Conservation (phyloP, 140 eudicot species). For the Ambrosia hybrid region DNA sequence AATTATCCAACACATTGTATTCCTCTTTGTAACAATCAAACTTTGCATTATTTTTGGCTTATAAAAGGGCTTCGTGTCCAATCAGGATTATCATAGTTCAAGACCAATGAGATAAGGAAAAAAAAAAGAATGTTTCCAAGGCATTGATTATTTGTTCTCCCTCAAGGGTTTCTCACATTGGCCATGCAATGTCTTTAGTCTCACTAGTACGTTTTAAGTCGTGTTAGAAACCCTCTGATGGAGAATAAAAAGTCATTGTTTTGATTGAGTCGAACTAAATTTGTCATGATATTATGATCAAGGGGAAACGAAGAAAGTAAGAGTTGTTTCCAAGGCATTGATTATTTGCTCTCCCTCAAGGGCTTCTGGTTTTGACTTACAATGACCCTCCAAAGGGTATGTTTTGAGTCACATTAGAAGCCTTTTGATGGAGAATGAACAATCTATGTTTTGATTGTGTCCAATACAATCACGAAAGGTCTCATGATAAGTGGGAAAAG, state of each 20-base stretch:
- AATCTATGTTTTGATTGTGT: neutral
- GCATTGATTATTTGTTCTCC: conserved; percentile 40
- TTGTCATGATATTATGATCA: neutral
- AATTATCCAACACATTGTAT: conserved; percentile 8
- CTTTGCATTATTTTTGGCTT: conserved; percentile 18
- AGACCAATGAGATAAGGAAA: conserved; percentile 29
- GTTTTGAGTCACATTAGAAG: conserved; percentile 9
- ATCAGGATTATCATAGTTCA: conserved; percentile 27
- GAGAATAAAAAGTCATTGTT: conserved; percentile 10
- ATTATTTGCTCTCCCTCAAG: conserved; percentile 35
- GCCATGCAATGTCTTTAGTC: neutral
- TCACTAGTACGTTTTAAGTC: conserved; percentile 6
- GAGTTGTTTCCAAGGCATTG: conserved; percentile 21
- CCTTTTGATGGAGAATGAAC: conserved; percentile 29
- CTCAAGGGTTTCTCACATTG: conserved; percentile 37
- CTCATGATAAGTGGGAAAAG: conserved; percentile 17
- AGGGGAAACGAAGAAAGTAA: neutral
- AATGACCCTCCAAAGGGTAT: conserved; percentile 1
- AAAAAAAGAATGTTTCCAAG: conserved; percentile 17
- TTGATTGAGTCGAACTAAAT: neutral
- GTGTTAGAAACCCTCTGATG: conserved; percentile 17
- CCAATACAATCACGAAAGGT: conserved; percentile 11
- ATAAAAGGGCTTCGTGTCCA: conserved; percentile 41
- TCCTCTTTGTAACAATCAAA: conserved; percentile 11
- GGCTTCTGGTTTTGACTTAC: conserved; percentile 19